Evolutionary conservation across 2,329 filamentous ascomycete genomes (phyloP).

Genomic region (Ophiostoma ips): DNA sequence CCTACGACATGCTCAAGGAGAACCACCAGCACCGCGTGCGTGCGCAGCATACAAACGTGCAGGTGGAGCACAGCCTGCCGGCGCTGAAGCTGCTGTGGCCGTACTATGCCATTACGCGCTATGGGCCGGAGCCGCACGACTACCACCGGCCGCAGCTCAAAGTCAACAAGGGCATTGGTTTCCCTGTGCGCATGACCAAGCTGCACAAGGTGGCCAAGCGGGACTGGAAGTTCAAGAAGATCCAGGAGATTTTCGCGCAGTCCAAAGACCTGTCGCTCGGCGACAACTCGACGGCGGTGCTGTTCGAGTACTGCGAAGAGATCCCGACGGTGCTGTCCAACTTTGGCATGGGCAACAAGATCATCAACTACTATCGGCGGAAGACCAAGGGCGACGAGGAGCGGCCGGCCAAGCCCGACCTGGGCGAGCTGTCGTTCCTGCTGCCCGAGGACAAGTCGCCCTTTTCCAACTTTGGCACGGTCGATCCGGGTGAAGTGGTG

Average conservation of each 20-base stretch:
- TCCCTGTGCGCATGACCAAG: constrained; percentile 57
- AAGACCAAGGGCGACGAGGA: constrained; percentile 66
- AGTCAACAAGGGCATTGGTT: constrained; percentile 53
- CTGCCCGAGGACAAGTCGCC: constrained; percentile 91
- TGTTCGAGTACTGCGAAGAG: constrained; percentile 94
- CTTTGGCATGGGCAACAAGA: constrained; percentile 90
- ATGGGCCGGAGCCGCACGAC: constrained; percentile 53
- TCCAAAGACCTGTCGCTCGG: constrained; percentile 74
- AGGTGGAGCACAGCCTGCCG: constrained; percentile 89
- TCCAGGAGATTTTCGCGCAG: constrained; percentile 62
- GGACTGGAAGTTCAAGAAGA: constrained; percentile 63
- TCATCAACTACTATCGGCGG: constrained; percentile 93
- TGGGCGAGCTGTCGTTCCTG: constrained; percentile 80
- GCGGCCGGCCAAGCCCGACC: constrained; percentile 61
- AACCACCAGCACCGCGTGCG: constrained; percentile 94
- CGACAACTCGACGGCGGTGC: constrained; percentile 75
- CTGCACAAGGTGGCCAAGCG: constrained; percentile 61
- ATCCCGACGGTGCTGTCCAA: constrained; percentile 84
- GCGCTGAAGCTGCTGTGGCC: constrained; percentile 86
- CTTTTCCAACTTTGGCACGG: constrained; percentile 87
- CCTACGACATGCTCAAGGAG: constrained; percentile 89
- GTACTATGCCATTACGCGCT: constrained; percentile 82
- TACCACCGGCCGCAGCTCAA: constrained; percentile 73
- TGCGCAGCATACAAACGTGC: constrained; percentile 77
- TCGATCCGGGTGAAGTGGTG: constrained; percentile 80